A percentile compares a stretch with the other conserved stretches of the same genome.
Evolutionary conservation across 805 yeast species (phyloP).

Genomic region (Debaryomyces hansenii): DNA sequence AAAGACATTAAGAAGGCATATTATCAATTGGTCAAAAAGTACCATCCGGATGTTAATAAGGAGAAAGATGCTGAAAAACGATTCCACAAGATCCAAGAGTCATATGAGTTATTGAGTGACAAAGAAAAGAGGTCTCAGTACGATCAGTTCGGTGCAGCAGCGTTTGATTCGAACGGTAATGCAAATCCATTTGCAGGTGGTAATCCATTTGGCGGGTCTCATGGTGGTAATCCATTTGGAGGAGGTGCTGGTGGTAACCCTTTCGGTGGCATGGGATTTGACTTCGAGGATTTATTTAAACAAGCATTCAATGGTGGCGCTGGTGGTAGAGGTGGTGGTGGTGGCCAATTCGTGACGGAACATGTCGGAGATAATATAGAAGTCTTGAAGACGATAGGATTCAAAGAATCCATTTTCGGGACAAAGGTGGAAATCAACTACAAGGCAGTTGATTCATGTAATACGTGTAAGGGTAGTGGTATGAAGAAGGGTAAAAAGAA

Average conservation of each 20-base stretch:
- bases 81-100: conserved; percentile 91
- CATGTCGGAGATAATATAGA: conserved; percentile 89
- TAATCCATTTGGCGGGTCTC: conserved; percentile 39
- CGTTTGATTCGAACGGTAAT: conserved; percentile 64
- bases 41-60: conserved; percentile 95
- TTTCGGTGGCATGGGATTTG: conserved; percentile 53
- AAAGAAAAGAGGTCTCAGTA: conserved; percentile 82
- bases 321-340: conserved; percentile 39
- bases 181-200: conserved; percentile 50
- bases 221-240: conserved; percentile 42
- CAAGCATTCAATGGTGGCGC: conserved; percentile 50
- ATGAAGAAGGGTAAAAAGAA: conserved; percentile 73
- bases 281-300: conserved; percentile 45
- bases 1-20: conserved; percentile 94
- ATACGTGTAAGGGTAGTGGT: conserved; percentile 82
- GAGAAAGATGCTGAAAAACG: conserved; percentile 83
- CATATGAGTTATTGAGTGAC: conserved; percentile 88
- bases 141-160: conserved; percentile 89
- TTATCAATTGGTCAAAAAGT: conserved; percentile 88
- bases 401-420: conserved; percentile 89
- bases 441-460: conserved; percentile 73
- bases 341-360: conserved; percentile 61
- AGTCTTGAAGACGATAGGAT: conserved; percentile 66
- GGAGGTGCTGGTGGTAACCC: conserved; percentile 45
- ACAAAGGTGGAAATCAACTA: conserved; percentile 64